phyloP scores from a whole-genome alignment of 495 filamentous ascomycete species.

The Massariosphaeria phaeospora region DNA sequence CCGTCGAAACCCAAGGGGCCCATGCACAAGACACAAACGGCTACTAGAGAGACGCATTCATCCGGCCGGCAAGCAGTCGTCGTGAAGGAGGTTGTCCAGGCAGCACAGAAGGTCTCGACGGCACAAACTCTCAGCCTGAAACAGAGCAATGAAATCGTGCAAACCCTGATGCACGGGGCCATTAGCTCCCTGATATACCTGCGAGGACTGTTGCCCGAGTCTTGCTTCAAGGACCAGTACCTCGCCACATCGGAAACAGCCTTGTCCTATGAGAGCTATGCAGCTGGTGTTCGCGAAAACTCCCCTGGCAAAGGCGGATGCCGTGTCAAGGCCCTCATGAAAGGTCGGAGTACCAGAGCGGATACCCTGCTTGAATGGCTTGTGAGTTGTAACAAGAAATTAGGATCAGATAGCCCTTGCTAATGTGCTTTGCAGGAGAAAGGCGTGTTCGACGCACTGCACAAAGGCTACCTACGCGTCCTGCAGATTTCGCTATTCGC shows the following conservation, averaged over 20 bases:
- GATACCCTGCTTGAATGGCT: conserved; percentile 46
- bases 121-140: conserved; percentile 34
- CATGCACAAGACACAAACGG: too few relatives aligned
- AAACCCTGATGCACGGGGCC: conserved; percentile 45
- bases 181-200: conserved; percentile 23
- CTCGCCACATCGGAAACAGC: conserved; percentile 24
- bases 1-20: too few relatives aligned
- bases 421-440: conserved; percentile 36
- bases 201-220: conserved; percentile 33
- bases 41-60: too few relatives aligned
- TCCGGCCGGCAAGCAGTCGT: too few relatives aligned
- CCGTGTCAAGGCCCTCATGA: conserved; percentile 38
- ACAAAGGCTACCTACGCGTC: conserved; percentile 41
- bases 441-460: conserved; percentile 47
- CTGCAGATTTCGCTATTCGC: conserved; percentile 47
- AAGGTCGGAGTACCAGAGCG: conserved; percentile 36
- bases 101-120: neutral
- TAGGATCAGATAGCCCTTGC: neutral
- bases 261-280: conserved; percentile 34
- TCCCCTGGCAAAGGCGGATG: conserved; percentile 22
- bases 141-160: conserved; percentile 49
- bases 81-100: too few relatives aligned
- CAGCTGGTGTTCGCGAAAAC: conserved; percentile 21
- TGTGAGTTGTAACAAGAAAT: conserved; percentile 33
- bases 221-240: conserved; percentile 31